A percentile compares a stretch with the other conserved stretches of the same genome.
phyloP scores from a whole-genome alignment of 176 grass and related monocot species.

The bread wheat (Triticum aestivum) region DNA sequence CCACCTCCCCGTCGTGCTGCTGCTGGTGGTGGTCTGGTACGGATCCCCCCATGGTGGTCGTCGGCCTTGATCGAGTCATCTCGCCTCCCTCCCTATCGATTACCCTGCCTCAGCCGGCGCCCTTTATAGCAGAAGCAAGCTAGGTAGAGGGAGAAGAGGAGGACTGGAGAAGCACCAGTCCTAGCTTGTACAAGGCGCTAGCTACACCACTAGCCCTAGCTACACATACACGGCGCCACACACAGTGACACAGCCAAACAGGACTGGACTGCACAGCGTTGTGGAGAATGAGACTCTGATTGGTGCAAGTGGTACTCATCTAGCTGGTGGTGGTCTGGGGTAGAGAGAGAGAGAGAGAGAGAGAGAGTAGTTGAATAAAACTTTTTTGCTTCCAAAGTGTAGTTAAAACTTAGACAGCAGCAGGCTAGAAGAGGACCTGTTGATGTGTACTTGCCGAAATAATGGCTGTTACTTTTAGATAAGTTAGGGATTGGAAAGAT shows the following conservation, averaged over 20 bases:
- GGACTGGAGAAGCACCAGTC: conserved; percentile 12
- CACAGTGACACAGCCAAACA: background rate
- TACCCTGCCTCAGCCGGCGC: conserved; percentile 15
- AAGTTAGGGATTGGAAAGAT: background rate
- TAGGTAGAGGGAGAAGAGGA: background rate
- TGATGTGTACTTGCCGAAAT: conserved; percentile 25
- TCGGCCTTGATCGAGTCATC: conserved; percentile 40
- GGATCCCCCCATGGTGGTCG: conserved; percentile 41
- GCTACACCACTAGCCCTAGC: conserved; percentile 38
- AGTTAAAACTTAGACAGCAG: conserved; percentile 41
- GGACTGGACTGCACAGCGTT: conserved; percentile 2
- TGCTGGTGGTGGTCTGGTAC: conserved; percentile 7
- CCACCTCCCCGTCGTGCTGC: conserved; percentile 36
- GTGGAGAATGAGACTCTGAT: conserved; percentile 40
- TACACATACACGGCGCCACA: conserved; percentile 43
- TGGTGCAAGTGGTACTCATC: conserved; percentile 34
- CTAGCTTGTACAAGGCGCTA: conserved; percentile 3
- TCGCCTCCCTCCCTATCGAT: conserved; percentile 15
- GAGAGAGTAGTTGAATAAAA: background rate
- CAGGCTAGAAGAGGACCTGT: conserved; percentile 30
- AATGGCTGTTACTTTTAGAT: conserved; percentile 47
- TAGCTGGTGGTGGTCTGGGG: conserved; percentile 16
- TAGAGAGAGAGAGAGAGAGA: background rate
- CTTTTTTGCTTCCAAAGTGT: background rate
- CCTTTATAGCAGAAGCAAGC: conserved; percentile 39